Base-by-base conservation (phyloP, 1,139 yeast genomes). In the Chernovozyma sophiae-reginae region DNA sequence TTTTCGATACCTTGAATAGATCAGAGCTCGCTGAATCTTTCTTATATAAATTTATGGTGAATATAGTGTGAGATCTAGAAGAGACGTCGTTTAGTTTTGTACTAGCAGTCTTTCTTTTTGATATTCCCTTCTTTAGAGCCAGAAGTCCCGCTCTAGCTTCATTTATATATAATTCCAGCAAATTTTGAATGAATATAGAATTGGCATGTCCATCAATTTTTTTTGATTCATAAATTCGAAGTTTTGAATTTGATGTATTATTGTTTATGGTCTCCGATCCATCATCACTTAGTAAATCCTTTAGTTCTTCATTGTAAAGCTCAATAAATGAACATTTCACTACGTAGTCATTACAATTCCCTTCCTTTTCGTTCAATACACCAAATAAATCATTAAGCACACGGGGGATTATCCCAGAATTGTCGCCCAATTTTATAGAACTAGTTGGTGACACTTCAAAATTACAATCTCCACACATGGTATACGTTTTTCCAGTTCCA, bases 401-500 rank as follows among this genome's bases (percentile, higher is more conserved):
- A 35, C 90, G 62, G 2, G 92, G 94, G 36, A 82, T 79, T 2
- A 84, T 72, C 5, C 94, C 94, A 0, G 84, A 77, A 30, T 68
- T 58, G 13, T 51, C 57, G 26, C 47, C 44, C 7, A 64, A 60
- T 6, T 57, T 50, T 16, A 13, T n/a, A 11, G 15, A 15, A 22
- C 16, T 18, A n/a, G 17, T 26, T 55, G 31, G 27, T 40, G 45
- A 1, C 48, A 41, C 33, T 1, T 47, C 38, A 12, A 53, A 53
- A 47, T 36, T 28, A 8, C 34, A 65, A 46, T 78, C 80, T 19
- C 95, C 95, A 49, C 87, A 77, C 95, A 87, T 86, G 3, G 96
- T 86, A 51, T 81, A 80, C 0, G 96, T 86, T 51, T 86, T 86
- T 2, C 96, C 95, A 0, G 95, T 82, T 8, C 95, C 95, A 0